These are phyloP conservation scores for Triangularia verruculosa DNA, from an alignment of 2,329 filamentous ascomycete species.

Conservation along the genomic window DNA sequence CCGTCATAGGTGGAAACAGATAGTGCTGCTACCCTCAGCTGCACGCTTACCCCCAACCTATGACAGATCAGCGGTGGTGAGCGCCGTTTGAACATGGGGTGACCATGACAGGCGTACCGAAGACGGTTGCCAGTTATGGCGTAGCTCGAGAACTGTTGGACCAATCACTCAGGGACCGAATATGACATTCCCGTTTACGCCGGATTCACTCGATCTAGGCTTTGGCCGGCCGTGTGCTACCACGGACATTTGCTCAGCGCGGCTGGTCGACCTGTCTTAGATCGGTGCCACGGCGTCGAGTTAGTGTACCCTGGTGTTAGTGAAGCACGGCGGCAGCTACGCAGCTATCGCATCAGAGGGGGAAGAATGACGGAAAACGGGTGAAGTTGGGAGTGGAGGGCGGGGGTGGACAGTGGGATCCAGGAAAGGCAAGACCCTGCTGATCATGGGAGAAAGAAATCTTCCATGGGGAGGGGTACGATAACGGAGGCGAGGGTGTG, in stretches of 20 bases:
- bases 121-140: conserved; percentile 22
- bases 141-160: conserved; percentile 17
- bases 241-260: conserved; percentile 12
- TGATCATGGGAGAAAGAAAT: conserved; percentile 6
- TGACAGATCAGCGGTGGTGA: conserved; percentile 24
- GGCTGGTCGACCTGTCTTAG: conserved; percentile 4
- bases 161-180: conserved; percentile 8
- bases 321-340: background rate
- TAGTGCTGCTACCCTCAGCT: conserved; percentile 23
- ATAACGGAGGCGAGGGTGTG: conserved; percentile 4
- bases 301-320: background rate
- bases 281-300: conserved; percentile 6
- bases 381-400: background rate
- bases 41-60: conserved; percentile 19
- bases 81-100: conserved; percentile 17
- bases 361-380: conserved; percentile 5
- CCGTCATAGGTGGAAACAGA: background rate
- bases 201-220: conserved; percentile 10
- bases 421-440: conserved; percentile 18
- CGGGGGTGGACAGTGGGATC: background rate
- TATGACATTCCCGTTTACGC: conserved; percentile 4
- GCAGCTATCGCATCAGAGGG: conserved; percentile 10
- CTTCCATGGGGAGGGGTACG: background rate
- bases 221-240: background rate
- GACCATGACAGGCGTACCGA: conserved; percentile 14